Conservation (phyloP, 257 asterid species). For the Agastache rugosa region DNA sequence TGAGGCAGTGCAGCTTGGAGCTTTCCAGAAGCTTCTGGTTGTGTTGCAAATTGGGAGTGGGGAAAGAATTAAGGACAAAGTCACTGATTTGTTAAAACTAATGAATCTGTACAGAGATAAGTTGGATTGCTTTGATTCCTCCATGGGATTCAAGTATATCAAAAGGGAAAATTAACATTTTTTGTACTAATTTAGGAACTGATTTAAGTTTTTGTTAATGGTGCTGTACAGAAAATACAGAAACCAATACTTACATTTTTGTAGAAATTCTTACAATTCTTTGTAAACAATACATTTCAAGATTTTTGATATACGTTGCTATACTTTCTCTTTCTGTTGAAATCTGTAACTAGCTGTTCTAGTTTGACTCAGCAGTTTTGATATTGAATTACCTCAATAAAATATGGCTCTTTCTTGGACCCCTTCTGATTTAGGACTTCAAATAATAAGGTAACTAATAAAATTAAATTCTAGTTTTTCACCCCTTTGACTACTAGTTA, state of each 20-base stretch:
- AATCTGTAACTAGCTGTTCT: conserved; percentile 1
- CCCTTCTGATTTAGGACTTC: neutral
- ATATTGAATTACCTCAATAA: too few relatives aligned
- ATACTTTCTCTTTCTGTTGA: neutral
- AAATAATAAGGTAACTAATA: too few relatives aligned
- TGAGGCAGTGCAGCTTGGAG: conserved; percentile 77
- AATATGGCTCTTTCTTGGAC: neutral
- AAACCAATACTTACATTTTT: conserved; percentile 14
- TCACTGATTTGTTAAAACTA: conserved; percentile 68
- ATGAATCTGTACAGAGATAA: conserved; percentile 66
- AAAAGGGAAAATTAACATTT: conserved; percentile 51
- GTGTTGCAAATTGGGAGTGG: conserved; percentile 78
- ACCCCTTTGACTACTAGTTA: too few relatives aligned
- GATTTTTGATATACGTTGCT: neutral
- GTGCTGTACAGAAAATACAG: conserved; percentile 32
- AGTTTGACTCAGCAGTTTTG: neutral
- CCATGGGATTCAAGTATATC: conserved; percentile 65
- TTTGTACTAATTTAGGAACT: conserved; percentile 12
- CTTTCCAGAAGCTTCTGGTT: conserved; percentile 78
- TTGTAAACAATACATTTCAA: neutral
- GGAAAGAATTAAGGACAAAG: conserved; percentile 60
- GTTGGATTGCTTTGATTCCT: conserved; percentile 70
- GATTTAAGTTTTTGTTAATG: conserved; percentile 20
- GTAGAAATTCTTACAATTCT: conserved; percentile 23
- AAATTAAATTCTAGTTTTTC: too few relatives aligned